Conservation (phyloP, 2,329 filamentous ascomycete genomes). For the Xylaria polymorpha region DNA sequence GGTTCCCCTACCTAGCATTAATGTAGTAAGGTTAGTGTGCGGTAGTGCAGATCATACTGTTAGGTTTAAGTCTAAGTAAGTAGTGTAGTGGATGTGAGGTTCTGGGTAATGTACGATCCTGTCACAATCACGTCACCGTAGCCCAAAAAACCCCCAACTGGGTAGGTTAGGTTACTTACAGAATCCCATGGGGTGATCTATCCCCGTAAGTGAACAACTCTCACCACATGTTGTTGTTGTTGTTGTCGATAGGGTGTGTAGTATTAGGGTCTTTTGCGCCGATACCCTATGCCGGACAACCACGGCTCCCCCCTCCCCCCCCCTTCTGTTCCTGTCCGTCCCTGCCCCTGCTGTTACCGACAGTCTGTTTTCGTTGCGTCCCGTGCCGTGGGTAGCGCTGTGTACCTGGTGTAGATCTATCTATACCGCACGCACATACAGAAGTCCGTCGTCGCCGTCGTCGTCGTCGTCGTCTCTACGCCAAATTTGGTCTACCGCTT, state of each 20-base stretch:
- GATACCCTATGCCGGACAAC: constrained; percentile 1
- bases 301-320: constrained; percentile 23
- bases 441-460: constrained; percentile 23
- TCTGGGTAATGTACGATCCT: not conserved
- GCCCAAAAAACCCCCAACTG: not conserved
- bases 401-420: constrained; percentile 12
- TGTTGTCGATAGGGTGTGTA: not conserved
- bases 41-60: not conserved
- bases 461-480: constrained; percentile 18
- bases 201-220: not conserved
- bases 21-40: not conserved
- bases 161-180: not conserved
- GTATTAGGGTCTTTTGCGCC: constrained; percentile 27
- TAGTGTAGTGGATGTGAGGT: not conserved
- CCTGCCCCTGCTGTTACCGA: constrained; percentile 27
- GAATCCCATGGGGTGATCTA: not conserved
- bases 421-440: not conserved
- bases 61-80: not conserved
- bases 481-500: not conserved
- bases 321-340: not conserved
- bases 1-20: not conserved
- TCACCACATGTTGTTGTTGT: not conserved
- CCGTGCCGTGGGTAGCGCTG: constrained; percentile 3
- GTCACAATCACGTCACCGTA: constrained; percentile 37
- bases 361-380: constrained; percentile 24